Evolutionary conservation across 2,329 filamentous ascomycete genomes (phyloP).

Genomic region (Microcyclospora tardicrescens): DNA sequence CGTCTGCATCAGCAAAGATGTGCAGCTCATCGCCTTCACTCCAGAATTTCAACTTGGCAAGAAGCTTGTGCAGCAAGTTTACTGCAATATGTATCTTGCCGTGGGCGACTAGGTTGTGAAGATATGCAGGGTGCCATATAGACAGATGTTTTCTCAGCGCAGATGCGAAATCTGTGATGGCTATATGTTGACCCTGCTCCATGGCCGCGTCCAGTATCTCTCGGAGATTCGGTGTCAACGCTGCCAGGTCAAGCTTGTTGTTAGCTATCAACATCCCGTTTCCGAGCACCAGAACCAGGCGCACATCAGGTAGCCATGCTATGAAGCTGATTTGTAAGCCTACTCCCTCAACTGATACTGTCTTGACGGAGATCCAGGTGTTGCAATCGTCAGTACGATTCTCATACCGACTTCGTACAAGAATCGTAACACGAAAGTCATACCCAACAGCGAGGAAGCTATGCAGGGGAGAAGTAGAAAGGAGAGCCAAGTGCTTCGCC

Average conservation of each 20-base stretch:
- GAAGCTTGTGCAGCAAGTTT: slow-evolving; percentile 56
- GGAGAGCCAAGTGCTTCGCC: slow-evolving; percentile 7
- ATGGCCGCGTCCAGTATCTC: slow-evolving; percentile 6
- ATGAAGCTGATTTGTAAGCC: slow-evolving; percentile 13
- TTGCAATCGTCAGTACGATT: slow-evolving; percentile 4
- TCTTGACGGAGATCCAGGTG: slow-evolving; percentile 14
- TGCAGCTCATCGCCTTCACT: slow-evolving; percentile 70
- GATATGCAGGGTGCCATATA: slow-evolving; percentile 81
- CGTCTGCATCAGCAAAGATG: slow-evolving; percentile 47
- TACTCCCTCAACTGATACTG: slow-evolving; percentile 12
- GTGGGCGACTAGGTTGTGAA: slow-evolving; percentile 72
- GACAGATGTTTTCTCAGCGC: slow-evolving; percentile 71
- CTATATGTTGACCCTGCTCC: slow-evolving; percentile 1
- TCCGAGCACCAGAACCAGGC: slow-evolving; percentile 76
- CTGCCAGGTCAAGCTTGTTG: slow-evolving; percentile 54
- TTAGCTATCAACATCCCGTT: slow-evolving; percentile 84
- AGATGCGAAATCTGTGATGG: slow-evolving; percentile 6
- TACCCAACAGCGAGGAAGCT: slow-evolving; percentile 18
- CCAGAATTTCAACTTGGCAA: slow-evolving; percentile 69
- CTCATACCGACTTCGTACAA: slow-evolving; percentile 16
- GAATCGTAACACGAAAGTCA: slow-evolving; percentile 11
- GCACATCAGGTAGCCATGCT: slow-evolving; percentile 67
- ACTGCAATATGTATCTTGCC: slow-evolving; percentile 65
- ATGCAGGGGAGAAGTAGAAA: slow-evolving; percentile 6
- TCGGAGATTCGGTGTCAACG: slow-evolving; percentile 33